Conservation (phyloP, 176 grass and related monocot genomes). For the Zoysia japonica region DNA sequence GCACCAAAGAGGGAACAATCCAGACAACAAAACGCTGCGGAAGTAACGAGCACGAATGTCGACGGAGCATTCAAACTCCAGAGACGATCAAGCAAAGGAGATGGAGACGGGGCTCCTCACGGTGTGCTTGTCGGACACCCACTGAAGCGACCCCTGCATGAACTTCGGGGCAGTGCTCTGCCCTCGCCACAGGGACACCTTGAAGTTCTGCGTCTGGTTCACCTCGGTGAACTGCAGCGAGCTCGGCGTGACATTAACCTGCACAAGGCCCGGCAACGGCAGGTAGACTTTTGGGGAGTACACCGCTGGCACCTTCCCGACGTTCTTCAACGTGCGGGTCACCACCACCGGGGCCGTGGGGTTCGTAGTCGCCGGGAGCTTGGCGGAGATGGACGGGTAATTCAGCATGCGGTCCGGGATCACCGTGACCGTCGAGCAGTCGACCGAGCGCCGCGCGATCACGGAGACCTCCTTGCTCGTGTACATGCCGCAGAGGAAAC, state of each 20-base stretch:
- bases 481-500: slow-evolving; percentile 57
- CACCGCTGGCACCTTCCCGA: slow-evolving; percentile 33
- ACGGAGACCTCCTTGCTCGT: slow-evolving; percentile 34
- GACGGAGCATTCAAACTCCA: neutral
- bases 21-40: no score
- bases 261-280: neutral
- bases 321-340: slow-evolving; percentile 49
- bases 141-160: slow-evolving; percentile 40
- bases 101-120: slow-evolving; percentile 50
- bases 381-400: slow-evolving; percentile 53
- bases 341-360: neutral
- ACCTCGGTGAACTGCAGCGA: slow-evolving; percentile 19
- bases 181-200: slow-evolving; percentile 13
- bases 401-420: slow-evolving; percentile 46
- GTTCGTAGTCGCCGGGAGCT: neutral
- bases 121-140: slow-evolving; percentile 44
- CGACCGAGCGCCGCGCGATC: slow-evolving; percentile 10
- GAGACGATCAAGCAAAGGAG: neutral
- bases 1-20: no score
- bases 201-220: slow-evolving; percentile 39
- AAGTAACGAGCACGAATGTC: no score
- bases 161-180: neutral
- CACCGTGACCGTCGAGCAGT: slow-evolving; percentile 39
- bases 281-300: slow-evolving; percentile 36
- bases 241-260: neutral